Evolutionary conservation across 352 stramenopile genomes (phyloP), one percentile per base, ranked within the genome.

Genomic region (Phytophthora sp.): DNA sequence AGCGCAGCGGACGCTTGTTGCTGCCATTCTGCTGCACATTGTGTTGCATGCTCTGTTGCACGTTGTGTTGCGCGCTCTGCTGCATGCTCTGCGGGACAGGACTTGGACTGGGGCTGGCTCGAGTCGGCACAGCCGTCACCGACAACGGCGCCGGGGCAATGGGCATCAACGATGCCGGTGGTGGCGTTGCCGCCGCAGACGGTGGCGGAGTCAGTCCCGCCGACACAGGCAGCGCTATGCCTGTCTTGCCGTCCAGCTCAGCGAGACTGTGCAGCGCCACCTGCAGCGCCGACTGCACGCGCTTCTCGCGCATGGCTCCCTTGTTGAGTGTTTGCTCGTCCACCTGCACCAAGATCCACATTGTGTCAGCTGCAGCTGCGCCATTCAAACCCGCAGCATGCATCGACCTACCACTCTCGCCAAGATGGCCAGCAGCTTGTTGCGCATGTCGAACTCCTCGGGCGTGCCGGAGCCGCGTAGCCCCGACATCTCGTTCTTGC

Each of bases 341-440:
- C 53, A 80, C 60, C 71, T 79, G 30, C n/a, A 42, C 11, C 31
- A 38, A n/a, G n/a, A n/a, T n/a, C n/a, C n/a, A n/a, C n/a, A n/a
- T n/a, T n/a, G n/a, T n/a, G n/a, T n/a, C n/a, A n/a, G n/a, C n/a
- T n/a, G n/a, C n/a, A n/a, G n/a, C 21, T 49, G 0, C 9, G 7
- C 24, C 5, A 10, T 21, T n/a, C 11, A 44, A 4, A 21, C 3
- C 26, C 21, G 6, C 2, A n/a, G n/a, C 28, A 31, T n/a, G 42
- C 12, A 51, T 21, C 46, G 18, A 21, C 66, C 13, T 48, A 79
- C 72, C 63, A 77, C 54, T 48, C 44, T 42, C 0, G 49, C 34
- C 39, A 80, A 55, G 10, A 80, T 75, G 1, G 45, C 64, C n/a
- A 77, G 43, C 60, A 80, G 35, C 42, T 75, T 80, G 59, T 74